Percentiles rank a stretch among this genome's conserved stretches.
phyloP scores from a whole-genome alignment of 352 stramenopile species.

The Phytophthora litchii region DNA sequence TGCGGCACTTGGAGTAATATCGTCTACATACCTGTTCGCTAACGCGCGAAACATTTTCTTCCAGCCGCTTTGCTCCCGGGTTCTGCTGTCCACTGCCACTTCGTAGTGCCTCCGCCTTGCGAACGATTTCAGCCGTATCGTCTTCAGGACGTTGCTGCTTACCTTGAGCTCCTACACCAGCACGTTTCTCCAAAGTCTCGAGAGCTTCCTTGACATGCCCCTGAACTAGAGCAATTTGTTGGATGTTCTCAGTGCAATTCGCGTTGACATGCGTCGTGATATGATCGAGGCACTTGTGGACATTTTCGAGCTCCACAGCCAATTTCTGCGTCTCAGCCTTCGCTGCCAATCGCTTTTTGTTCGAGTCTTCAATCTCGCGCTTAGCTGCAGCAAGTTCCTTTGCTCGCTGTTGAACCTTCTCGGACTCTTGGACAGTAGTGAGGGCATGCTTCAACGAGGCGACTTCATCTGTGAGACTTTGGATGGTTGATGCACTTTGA shows the following conservation, averaged over 20 bases:
- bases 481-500: slow-evolving; percentile 46
- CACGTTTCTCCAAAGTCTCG: slow-evolving; percentile 68
- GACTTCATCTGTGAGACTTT: slow-evolving; percentile 67
- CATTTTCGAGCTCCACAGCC: slow-evolving; percentile 68
- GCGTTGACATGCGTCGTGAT: slow-evolving; percentile 59
- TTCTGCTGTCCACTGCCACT: slow-evolving; percentile 43
- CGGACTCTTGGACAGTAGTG: slow-evolving; percentile 66
- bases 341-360: slow-evolving; percentile 82
- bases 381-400: slow-evolving; percentile 71
- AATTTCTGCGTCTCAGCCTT: slow-evolving; percentile 86
- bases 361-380: slow-evolving; percentile 77
- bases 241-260: slow-evolving; percentile 59
- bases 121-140: slow-evolving; percentile 53
- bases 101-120: slow-evolving; percentile 50
- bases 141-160: slow-evolving; percentile 38
- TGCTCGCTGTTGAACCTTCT: slow-evolving; percentile 71
- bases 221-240: slow-evolving; percentile 64
- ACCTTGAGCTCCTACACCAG: slow-evolving; percentile 18
- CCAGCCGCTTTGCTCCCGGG: slow-evolving; percentile 57
- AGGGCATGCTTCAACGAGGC: slow-evolving; percentile 61
- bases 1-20: not conserved
- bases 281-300: slow-evolving; percentile 68
- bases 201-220: slow-evolving; percentile 76
- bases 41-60: slow-evolving; percentile 71
- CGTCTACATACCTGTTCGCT: slow-evolving; percentile 60